Percentiles rank a stretch among this genome's conserved stretches.
phyloP scores from a whole-genome alignment of 2,329 filamentous ascomycete species.

The Pochonia chlamydosporia region DNA sequence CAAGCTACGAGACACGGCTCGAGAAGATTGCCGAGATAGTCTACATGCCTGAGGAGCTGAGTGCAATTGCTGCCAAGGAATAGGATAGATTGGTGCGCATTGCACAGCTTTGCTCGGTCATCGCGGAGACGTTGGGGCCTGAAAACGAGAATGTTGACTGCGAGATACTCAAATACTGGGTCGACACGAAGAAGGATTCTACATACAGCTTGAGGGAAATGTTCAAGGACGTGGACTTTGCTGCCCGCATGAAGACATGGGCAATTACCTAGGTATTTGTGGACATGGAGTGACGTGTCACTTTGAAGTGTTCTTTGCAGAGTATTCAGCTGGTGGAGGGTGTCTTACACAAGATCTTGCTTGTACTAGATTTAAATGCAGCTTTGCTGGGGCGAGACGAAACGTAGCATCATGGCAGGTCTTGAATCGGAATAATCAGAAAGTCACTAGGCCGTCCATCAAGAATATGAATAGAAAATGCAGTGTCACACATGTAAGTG shows the following conservation, averaged over 20 bases:
- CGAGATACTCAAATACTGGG: constrained; percentile 17
- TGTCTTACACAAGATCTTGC: too few species aligned
- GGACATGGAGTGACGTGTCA: too few species aligned
- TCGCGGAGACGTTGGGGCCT: constrained; percentile 18
- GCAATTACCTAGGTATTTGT: not conserved
- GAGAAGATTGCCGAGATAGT: constrained; percentile 18
- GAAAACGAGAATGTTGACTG: constrained; percentile 12
- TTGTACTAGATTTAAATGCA: too few species aligned
- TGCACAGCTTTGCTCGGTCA: constrained; percentile 18
- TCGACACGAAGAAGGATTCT: constrained; percentile 17
- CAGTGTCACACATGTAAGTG: too few species aligned
- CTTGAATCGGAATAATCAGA: too few species aligned
- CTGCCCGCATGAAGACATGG: not conserved
- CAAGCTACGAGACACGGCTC: constrained; percentile 17
- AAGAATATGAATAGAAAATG: too few species aligned
- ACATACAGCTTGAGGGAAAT: constrained; percentile 18
- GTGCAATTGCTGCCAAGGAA: constrained; percentile 15
- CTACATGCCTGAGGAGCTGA: constrained; percentile 22
- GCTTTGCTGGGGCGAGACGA: too few species aligned
- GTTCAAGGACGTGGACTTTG: constrained; percentile 3
- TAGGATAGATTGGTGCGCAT: constrained; percentile 20
- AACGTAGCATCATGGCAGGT: too few species aligned
- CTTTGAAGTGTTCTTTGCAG: too few species aligned
- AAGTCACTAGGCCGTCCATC: too few species aligned
- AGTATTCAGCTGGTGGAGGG: too few species aligned